Percentiles rank a stretch among this genome's conserved stretches.
Evolutionary conservation across 768 basidiomycete species (phyloP).

Genomic region (Mycena maculata): DNA sequence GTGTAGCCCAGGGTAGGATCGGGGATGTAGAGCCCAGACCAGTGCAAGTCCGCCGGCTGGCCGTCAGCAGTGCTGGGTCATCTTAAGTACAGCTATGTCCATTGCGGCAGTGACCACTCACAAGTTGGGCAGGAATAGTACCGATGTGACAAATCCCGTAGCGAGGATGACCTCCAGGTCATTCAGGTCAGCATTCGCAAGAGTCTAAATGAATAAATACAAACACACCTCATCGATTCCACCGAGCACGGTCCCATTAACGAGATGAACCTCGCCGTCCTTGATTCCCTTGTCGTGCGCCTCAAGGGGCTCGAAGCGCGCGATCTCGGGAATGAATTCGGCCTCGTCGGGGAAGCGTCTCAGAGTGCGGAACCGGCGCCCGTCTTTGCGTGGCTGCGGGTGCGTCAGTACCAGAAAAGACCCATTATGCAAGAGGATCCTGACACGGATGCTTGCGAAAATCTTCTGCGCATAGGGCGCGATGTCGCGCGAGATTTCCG

Average conservation of each 20-base stretch:
- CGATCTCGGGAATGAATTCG: slow-evolving; percentile 45
- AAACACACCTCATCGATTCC: slow-evolving; percentile 43
- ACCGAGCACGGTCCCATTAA: slow-evolving; percentile 44
- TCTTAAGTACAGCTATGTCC: too few species aligned
- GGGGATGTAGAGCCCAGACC: slow-evolving; percentile 47
- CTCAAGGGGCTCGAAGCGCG: slow-evolving; percentile 37
- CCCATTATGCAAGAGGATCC: slow-evolving; percentile 4
- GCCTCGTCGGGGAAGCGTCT: slow-evolving; percentile 40
- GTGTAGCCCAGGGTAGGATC: slow-evolving; percentile 49
- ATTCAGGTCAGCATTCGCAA: neutral
- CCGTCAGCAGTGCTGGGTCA: too few species aligned
- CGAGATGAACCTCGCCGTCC: slow-evolving; percentile 40
- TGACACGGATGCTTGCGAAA: slow-evolving; percentile 36
- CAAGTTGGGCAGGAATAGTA: slow-evolving; percentile 42
- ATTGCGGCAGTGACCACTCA: slow-evolving; percentile 11
- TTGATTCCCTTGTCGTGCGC: slow-evolving; percentile 37
- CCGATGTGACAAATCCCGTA: slow-evolving; percentile 45
- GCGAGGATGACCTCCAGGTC: slow-evolving; percentile 41
- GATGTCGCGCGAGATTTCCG: slow-evolving; percentile 39
- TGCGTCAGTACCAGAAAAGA: slow-evolving; percentile 1
- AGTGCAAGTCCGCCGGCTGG: slow-evolving; percentile 35
- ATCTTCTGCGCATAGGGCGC: slow-evolving; percentile 25
- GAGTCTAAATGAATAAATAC: too few species aligned
- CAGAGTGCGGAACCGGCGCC: slow-evolving; percentile 34
- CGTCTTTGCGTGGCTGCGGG: too few species aligned